These are phyloP conservation scores for Malania oleifera DNA, from an alignment of 164 flowering plant species.

Conservation along the genomic window DNA sequence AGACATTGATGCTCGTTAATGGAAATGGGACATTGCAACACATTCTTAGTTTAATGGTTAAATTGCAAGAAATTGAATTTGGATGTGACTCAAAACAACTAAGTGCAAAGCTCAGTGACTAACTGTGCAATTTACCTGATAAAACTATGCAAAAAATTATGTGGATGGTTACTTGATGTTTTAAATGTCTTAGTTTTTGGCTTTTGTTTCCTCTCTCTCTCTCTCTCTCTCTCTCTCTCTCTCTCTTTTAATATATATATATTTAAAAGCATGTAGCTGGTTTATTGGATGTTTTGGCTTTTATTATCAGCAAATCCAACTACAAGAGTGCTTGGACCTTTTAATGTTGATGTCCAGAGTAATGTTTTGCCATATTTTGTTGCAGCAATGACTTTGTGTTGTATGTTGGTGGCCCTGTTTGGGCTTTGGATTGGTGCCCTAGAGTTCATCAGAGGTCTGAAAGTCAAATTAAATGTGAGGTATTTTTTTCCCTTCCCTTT, in stretches of 20 bases:
- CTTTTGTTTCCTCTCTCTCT: background rate
- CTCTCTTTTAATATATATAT: background rate
- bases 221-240: background rate
- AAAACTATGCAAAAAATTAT: too few relatives aligned
- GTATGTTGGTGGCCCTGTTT: constrained; percentile 83
- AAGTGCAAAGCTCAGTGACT: too few relatives aligned
- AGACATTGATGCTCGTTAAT: too few relatives aligned
- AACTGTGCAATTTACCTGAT: too few relatives aligned
- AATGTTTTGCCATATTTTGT: constrained; percentile 13
- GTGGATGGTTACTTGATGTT: too few relatives aligned
- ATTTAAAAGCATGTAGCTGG: too few relatives aligned
- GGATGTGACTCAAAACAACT: too few relatives aligned
- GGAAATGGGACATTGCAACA: too few relatives aligned
- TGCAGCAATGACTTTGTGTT: constrained; percentile 77
- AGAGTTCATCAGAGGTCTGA: constrained; percentile 34
- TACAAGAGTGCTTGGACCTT: background rate
- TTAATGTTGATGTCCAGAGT: background rate
- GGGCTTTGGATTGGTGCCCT: constrained; percentile 99
- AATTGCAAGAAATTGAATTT: too few relatives aligned
- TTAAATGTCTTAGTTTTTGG: too few relatives aligned
- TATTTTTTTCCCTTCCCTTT: constrained; percentile 17
- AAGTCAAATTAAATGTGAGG: constrained; percentile 52
- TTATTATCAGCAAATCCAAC: background rate
- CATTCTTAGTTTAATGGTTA: too few relatives aligned
- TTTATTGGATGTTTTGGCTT: background rate